A percentile compares a stretch with the other conserved stretches of the same genome.
These are phyloP conservation scores for Tricholoma matsutake DNA, from an alignment of 768 basidiomycete genomes.

Conservation along the genomic window DNA sequence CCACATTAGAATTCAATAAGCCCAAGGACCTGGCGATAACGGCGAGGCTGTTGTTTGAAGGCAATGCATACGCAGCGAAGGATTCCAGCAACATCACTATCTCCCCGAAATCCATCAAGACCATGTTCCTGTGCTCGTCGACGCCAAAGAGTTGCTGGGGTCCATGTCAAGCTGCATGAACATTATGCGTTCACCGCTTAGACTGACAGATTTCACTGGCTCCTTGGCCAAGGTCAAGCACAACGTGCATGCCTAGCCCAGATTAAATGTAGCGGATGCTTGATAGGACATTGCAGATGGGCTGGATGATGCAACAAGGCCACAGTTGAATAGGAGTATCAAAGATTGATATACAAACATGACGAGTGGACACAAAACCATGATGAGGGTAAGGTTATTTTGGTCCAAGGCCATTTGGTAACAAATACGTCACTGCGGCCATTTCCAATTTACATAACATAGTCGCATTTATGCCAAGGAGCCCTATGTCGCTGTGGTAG, in stretches of 20 bases:
- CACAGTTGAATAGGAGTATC: too few relatives aligned
- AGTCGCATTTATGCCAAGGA: too few relatives aligned
- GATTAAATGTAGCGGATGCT: background rate
- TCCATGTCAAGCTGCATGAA: constrained; percentile 8
- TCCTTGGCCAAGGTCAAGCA: constrained; percentile 1
- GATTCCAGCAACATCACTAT: constrained; percentile 7
- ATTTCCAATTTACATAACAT: too few relatives aligned
- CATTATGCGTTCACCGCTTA: constrained; percentile 2
- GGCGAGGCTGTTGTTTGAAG: background rate
- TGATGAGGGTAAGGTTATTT: too few relatives aligned
- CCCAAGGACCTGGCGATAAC: background rate
- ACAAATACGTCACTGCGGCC: too few relatives aligned
- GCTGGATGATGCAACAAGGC: too few relatives aligned
- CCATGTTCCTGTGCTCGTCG: constrained; percentile 5
- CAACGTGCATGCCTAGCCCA: constrained; percentile 1
- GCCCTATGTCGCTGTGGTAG: too few relatives aligned
- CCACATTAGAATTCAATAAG: background rate
- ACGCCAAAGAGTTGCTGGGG: constrained; percentile 12
- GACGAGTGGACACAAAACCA: too few relatives aligned
- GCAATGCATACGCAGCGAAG: constrained; percentile 4
- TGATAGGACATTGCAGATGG: too few relatives aligned
- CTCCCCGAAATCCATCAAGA: constrained; percentile 4
- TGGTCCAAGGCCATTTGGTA: too few relatives aligned
- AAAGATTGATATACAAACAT: too few relatives aligned
- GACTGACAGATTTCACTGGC: background rate